Base-by-base conservation (phyloP, 257 asterid genomes). In the Linderniella brevidens region DNA sequence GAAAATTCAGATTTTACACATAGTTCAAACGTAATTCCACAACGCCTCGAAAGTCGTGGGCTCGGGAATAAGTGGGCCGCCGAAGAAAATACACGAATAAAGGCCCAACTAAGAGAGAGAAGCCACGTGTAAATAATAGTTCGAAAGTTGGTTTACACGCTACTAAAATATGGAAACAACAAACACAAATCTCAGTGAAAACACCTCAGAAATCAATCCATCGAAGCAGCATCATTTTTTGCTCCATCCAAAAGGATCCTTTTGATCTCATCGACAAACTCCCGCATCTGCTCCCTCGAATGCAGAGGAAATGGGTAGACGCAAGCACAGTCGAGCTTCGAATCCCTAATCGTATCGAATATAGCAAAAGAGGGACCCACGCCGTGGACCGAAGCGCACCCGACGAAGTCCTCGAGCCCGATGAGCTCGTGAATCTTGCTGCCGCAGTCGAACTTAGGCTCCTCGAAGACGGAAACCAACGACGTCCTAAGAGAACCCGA, bases 261-360 rank as follows among this genome's bases (percentile, higher is more conserved):
- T 49, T 69, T 75, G 79, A 88, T 73, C 50, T 74, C 75, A 50
- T 68, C 81, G 9, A 88, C 55, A 52, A 80, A 53, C 41, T 61
- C 84, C 46, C 50, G 62, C 72, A 88, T 81, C 66, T 88, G 98
- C 63, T 80, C 82, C 68, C 87, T 74, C 10, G 94, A 80, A 43
- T 84, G 93, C 74, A 88, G 57, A 0, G 96, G 96, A 56, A 64
- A 78, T 0, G 98, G 98, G 60, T 58, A 88, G 3, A 88, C 95
- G 18, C 83, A 84, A 0, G 80, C 79, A 15, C 88, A 84, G 17
- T 85, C 94, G 66, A 90, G 43, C 49, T 61, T 60, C 61, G 77
- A 92, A 3, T 71, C 71, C 38, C 81, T 64, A 4, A 87, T 64
- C 0, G 92, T 68, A 58, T 83, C 81, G 19, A 87, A 87, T 45